Evolutionary conservation across 2,329 filamentous ascomycete genomes (phyloP), one percentile per base, ranked within the genome.

Genomic region (Didymella arachidicola): DNA sequence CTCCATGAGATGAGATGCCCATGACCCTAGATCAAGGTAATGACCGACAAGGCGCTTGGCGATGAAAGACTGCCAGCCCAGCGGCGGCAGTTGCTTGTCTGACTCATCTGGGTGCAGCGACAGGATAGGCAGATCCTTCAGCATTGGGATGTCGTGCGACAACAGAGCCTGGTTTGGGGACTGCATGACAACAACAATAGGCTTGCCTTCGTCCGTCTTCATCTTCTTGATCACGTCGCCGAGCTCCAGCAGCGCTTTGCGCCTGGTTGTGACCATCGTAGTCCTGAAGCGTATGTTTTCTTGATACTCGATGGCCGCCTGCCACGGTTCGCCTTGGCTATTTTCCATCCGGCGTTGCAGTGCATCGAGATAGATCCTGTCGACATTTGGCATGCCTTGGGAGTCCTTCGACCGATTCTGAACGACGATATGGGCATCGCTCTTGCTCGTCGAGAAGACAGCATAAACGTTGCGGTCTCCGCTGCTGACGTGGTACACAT

Each of bases 381-480:
- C 89, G 27, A 97, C 85, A 62, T 98, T 99, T 0, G 95, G 95
- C 66, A 99, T 83, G 29, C 93, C 91, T 69, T 96, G 90, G 6
- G 87, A 84, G 66, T 97, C 93, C 66, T 89, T 89, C 44, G 85
- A 88, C 70, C 89, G 90, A 72, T 95, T 93, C 36, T 97, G 83
- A n/a, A 97, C 89, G 49, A 98, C 84, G 49, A 99, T 86, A 69
- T 97, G 87, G 0, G 93, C 95, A 68, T 95, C 88, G 12, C 88
- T 84, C 63, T 86, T 89, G 0, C 87, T 86, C 0, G 92, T 94
- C 0, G 94, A 98, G 77, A 99, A 97, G 5, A 99, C 77, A 0
- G 92, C 93, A 75, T 97, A 98, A 50, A 99, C 89, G 71, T 99
- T 93, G 34, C 92, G 86, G 57, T 99, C 94, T 3, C 93, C 93